Evolutionary conservation across 192 early-diverging fungal species (phyloP), one percentile per base, ranked within the genome.

Genomic region (Diversispora eburnea): DNA sequence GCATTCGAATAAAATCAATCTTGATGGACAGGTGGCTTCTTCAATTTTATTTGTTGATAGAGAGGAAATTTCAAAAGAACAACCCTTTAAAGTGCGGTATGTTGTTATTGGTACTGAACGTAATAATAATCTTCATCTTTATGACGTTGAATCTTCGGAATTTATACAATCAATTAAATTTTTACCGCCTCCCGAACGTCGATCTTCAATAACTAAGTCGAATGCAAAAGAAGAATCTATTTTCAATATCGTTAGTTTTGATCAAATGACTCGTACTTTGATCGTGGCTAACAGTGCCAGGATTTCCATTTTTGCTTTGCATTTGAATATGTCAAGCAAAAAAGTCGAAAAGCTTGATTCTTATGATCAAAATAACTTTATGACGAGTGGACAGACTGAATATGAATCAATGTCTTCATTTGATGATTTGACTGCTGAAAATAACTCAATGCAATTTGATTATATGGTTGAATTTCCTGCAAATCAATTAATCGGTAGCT

Each of bases 401-500:
- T 20, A 41, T 55, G 69, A 76, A n/a, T 75, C 73, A 46, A 75
- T 78, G 25, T 68, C 48, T 15, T 67, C 73, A 4, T n/a, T 47
- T 33, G 47, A 46, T 33, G 70, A 54, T 25, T 20, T 42, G 1
- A 25, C 58, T 1, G 58, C 63, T 4, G 19, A 55, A 5, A 64
- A 77, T 46, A 33, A 33, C 25, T 19, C 51, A 3, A 77, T 70
- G 2, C 74, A 71, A 3, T 81, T 84, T 72, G 80, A 84, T 52
- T 84, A 81, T 70, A 79, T 84, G 75, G 76, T 84, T 22, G 82
- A 84, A 73, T 79, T 76, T 43, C 82, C 82, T 0, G 78, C 81
- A 68, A 73, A 75, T 10, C 81, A 82, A 70, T 73, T 75, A 13
- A 65, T 82, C 15, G 75, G 78, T 46, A 82, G 77, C 65, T 82